These are phyloP conservation scores for Cutaneotrichosporon cyanovorans DNA, from an alignment of 1,284 basidiomycete genomes.

Conservation along the genomic window DNA sequence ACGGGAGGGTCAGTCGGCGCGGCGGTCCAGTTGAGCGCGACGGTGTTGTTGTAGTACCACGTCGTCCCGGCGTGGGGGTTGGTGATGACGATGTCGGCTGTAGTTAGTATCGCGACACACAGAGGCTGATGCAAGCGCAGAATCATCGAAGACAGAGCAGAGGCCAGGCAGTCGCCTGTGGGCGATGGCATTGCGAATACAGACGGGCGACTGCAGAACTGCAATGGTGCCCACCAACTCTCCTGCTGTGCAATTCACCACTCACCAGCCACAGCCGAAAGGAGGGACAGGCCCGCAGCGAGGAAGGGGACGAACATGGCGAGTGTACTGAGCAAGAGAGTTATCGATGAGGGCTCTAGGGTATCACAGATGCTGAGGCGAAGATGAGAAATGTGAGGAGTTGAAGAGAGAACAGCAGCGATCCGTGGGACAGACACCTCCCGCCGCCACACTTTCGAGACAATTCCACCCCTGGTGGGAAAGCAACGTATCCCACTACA, in stretches of 20 bases:
- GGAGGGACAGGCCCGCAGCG: conserved; percentile 12
- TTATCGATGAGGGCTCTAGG: too few relatives aligned
- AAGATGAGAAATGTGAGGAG: background rate
- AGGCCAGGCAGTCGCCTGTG: background rate
- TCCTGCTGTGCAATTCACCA: too few relatives aligned
- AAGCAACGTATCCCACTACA: too few relatives aligned
- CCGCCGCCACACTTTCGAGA: too few relatives aligned
- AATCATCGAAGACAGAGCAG: too few relatives aligned
- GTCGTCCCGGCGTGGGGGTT: conserved; percentile 29
- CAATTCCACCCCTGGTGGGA: too few relatives aligned
- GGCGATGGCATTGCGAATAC: background rate
- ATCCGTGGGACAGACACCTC: background rate
- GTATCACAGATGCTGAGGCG: background rate
- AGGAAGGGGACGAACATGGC: conserved; percentile 15
- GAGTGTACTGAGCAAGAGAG: conserved; percentile 1
- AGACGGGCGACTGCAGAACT: background rate
- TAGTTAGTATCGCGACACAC: conserved; percentile 3
- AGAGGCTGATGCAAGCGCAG: too few relatives aligned
- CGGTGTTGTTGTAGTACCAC: conserved; percentile 41
- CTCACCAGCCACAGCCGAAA: conserved; percentile 20
- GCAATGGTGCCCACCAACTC: too few relatives aligned
- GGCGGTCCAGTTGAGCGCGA: conserved; percentile 39
- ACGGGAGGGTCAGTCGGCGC: conserved; percentile 28
- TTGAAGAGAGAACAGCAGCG: background rate
- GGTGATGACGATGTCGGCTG: conserved; percentile 35